phyloP scores from a whole-genome alignment of 2,329 filamentous ascomycete species.

The Leptosphaerulina australis region DNA sequence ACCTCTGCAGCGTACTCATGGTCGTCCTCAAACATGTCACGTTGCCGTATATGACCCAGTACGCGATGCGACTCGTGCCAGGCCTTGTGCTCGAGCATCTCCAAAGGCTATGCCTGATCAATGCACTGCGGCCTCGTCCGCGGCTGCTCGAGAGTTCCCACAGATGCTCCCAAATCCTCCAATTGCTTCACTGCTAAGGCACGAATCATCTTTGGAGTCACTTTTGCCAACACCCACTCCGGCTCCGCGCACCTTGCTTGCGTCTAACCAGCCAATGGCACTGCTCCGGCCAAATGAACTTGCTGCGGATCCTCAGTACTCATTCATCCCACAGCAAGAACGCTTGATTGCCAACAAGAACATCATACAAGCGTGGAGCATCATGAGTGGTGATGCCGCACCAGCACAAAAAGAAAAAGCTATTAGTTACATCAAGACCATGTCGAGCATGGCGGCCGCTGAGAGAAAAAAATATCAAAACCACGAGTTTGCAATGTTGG shows the following conservation, averaged over 20 bases:
- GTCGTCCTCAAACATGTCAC: neutral
- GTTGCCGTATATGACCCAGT: neutral
- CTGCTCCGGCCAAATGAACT: constrained; percentile 10
- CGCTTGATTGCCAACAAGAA: neutral
- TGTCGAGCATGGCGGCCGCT: neutral
- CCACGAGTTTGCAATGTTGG: neutral
- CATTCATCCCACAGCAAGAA: neutral
- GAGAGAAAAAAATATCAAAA: neutral
- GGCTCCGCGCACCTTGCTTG: neutral
- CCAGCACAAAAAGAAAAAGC: constrained; percentile 1
- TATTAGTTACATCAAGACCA: neutral
- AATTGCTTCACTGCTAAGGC: neutral
- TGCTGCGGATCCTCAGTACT: neutral
- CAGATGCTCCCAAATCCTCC: neutral
- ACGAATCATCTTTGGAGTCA: neutral
- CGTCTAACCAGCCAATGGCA: neutral
- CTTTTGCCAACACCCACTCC: neutral
- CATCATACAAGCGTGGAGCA: constrained; percentile 1
- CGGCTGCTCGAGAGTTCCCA: neutral
- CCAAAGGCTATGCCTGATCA: too few relatives aligned
- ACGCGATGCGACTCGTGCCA: neutral
- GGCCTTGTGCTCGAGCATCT: neutral
- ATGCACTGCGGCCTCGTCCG: too few relatives aligned
- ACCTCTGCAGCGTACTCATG: constrained; percentile 4
- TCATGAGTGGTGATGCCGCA: constrained; percentile 1